phyloP scores from a whole-genome alignment of 2,329 filamentous ascomycete species.

The Mycosphaerelloides madeirae region DNA sequence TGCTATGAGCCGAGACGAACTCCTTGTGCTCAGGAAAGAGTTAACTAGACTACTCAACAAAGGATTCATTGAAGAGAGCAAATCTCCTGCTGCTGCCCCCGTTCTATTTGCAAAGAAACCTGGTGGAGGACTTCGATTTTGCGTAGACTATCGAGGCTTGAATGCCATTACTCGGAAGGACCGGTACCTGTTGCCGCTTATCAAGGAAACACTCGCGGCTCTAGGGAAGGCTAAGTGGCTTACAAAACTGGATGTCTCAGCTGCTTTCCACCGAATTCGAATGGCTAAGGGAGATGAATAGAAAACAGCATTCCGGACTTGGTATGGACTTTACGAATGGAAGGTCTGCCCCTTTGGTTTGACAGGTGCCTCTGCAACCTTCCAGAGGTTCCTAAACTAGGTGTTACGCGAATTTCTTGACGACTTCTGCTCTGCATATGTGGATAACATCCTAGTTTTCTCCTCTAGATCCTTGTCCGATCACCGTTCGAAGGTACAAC shows the following conservation, averaged over 20 bases:
- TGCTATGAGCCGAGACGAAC: too few species aligned
- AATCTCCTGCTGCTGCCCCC: too few species aligned
- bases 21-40: too few species aligned
- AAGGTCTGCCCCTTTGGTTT: not conserved
- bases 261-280: not conserved
- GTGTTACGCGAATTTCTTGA: constrained; percentile 24
- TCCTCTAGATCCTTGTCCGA: constrained; percentile 25
- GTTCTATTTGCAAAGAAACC: too few species aligned
- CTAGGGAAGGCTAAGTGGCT: constrained; percentile 2
- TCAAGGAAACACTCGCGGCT: too few species aligned
- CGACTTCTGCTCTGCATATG: constrained; percentile 18
- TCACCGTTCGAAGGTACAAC: constrained; percentile 3
- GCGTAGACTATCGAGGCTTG: too few species aligned
- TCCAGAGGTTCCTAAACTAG: not conserved
- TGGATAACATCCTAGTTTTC: constrained; percentile 31
- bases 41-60: too few species aligned
- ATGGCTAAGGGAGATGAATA: constrained; percentile 4
- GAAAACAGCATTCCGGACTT: constrained; percentile 2
- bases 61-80: too few species aligned
- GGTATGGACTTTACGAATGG: constrained; percentile 1
- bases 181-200: too few species aligned
- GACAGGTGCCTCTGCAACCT: not conserved
- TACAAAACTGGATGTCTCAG: constrained; percentile 3
- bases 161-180: too few species aligned
- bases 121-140: too few species aligned